Evolutionary conservation across 1,139 yeast genomes (phyloP), one percentile per base, ranked within the genome.

Genomic region (Magnusiomyces ingens): DNA sequence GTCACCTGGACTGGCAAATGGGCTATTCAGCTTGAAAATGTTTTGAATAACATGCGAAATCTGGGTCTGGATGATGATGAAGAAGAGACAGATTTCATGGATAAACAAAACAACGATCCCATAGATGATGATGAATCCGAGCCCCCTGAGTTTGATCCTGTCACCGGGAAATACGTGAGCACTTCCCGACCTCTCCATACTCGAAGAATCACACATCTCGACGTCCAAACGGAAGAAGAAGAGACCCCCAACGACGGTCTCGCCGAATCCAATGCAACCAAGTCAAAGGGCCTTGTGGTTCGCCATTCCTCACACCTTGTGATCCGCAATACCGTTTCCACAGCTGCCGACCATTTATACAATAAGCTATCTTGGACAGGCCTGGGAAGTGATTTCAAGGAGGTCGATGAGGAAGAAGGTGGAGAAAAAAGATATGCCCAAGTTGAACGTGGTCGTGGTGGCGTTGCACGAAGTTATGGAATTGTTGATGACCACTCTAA

Each of bases 1-100:
- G 75, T 88, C 22, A 74, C 81, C 1, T 91, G 98, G 97, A 84
- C 93, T 0, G 98, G 98, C 0, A 78, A 85, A 61, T 93, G 99
- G 99, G 79, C 87, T 15, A 82, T 91, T 0, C 94, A 87, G 61
- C 89, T 90, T 67, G 75, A 79, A 42, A 71, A 71, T 13, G 77
- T 84, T 0, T 64, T 85, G 57, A 48, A 49, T 3, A 52, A 50
- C 22, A 52, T 52, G 55, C 62, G 65, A n/a, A 64, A 73, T 19
- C 59, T 68, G 15, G 64, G 64, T 2, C 69, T 64, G 2, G 67
- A 65, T 1, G 68, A 66, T 2, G 65, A 65, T 1, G 61, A 43
- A 10, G 60, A 57, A 1, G 64, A 66, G 1, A 65, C 62, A 61
- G 51, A 52, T n/a, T 58, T 54, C 0, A 66, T 62, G 0, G 68